Evolutionary conservation across 768 basidiomycete species (phyloP), one percentile per base, ranked within the genome.

Genomic region (Pisolithus tinctorius): DNA sequence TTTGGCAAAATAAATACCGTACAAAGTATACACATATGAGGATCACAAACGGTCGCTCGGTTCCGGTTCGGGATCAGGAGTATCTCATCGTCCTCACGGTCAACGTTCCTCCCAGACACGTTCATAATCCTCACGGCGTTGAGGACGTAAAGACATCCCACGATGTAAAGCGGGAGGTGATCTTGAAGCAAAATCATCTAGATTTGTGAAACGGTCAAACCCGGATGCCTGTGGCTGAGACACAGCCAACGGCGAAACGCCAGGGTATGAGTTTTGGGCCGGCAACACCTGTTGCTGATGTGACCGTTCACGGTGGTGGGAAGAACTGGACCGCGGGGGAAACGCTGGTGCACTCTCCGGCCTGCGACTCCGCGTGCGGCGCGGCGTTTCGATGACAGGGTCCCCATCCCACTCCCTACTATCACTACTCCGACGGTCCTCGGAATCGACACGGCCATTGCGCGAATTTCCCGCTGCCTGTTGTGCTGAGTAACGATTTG

Each of bases 401-500:
- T 66, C 61, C 20, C 55, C 50, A 4, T 53, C 58, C 64, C 57
- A 67, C 45, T 55, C 14, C 44, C 62, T 62, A 13, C 48, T 51
- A 13, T 62, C 66, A 13, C 45, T 51, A n/a, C 51, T 56, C 6
- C 58, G 67, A 30, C 55, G 63, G 1, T 55, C 40, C 1, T 36
- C 31, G 20, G 17, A 7, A 11, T 34, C 29, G 31, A 14, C 34
- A 36, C 23, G 34, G 8, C 29, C n/a, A 13, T 20, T 16, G 30
- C 7, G 45, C 17, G 45, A 47, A 23, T 16, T n/a, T 6, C 31
- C 23, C 34, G 23, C 45, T 31, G 40, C 44, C 0, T 30, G 56
- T 14, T 53, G 62, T 0, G 53, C 40, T 4, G 63, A 61, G n/a
- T 29, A 49, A 27, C 64, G 54, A 29, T 56, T 58, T 4, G 65